These are phyloP conservation scores for Parachaetomium inaequale DNA, from an alignment of 495 filamentous ascomycete genomes.

Conservation along the genomic window DNA sequence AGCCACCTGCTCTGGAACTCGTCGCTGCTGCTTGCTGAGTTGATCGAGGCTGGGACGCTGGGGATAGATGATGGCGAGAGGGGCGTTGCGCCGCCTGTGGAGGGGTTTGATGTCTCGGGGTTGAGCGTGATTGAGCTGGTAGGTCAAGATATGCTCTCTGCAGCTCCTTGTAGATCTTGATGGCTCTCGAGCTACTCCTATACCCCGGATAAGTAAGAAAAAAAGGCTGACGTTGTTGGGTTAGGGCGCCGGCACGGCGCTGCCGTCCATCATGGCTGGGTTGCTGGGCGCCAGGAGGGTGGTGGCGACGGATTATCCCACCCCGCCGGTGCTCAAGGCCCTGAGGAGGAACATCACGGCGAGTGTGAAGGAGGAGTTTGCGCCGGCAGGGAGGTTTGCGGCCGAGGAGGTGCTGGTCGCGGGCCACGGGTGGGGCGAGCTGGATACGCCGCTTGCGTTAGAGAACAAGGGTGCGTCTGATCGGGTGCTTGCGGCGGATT, in stretches of 20 bases:
- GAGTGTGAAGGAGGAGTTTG: conserved; percentile 20
- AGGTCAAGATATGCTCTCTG: no score
- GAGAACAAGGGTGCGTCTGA: conserved; percentile 53
- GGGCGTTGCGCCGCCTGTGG: neutral
- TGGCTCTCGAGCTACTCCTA: no score
- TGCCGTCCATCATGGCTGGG: conserved; percentile 65
- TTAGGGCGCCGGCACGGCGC: conserved; percentile 68
- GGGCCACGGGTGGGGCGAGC: conserved; percentile 72
- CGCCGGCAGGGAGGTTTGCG: conserved; percentile 23
- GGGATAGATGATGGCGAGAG: conserved; percentile 13
- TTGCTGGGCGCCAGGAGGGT: conserved; percentile 61
- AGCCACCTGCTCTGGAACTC: conserved; percentile 87
- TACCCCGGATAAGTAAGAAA: no score
- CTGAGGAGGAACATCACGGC: conserved; percentile 58
- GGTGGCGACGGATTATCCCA: conserved; percentile 76
- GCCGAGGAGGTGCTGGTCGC: conserved; percentile 42
- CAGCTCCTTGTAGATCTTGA: no score
- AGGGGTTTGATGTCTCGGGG: conserved; percentile 26
- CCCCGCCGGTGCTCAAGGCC: conserved; percentile 56
- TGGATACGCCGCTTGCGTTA: conserved; percentile 53
- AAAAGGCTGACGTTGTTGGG: no score
- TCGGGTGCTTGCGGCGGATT: conserved; percentile 75
- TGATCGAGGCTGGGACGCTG: conserved; percentile 52
- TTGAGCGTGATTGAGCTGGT: conserved; percentile 48
- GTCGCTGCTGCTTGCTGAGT: conserved; percentile 66